Percentiles rank a stretch among this genome's conserved stretches.
Conservation (phyloP, 73 alveolate genomes). For the Tetrahymena malaccensis region DNA sequence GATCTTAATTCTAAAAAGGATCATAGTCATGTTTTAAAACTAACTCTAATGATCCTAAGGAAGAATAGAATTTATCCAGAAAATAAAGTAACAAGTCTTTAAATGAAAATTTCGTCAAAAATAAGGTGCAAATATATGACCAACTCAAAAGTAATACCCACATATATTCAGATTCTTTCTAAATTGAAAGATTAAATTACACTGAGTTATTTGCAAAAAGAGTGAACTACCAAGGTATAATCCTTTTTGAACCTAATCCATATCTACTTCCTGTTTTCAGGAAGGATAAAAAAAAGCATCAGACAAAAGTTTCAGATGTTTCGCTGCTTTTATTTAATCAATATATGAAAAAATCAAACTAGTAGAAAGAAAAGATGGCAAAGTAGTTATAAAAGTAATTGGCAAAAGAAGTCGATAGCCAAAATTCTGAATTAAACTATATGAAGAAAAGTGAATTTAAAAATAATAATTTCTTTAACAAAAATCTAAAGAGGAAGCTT, state of each 20-base stretch:
- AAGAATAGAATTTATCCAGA: neutral
- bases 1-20: neutral
- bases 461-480: neutral
- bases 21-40: neutral
- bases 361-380: neutral
- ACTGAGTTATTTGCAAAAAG: neutral
- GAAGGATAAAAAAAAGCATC: neutral
- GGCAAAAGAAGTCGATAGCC: neutral
- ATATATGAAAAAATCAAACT: neutral
- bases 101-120: neutral
- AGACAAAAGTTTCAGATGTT: neutral
- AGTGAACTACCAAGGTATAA: neutral
- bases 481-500: neutral
- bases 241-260: neutral
- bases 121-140: neutral
- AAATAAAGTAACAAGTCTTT: neutral
- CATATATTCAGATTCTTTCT: neutral
- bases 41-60: neutral
- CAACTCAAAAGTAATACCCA: neutral
- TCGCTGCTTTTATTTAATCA: neutral
- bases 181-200: neutral
- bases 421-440: neutral
- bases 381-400: neutral
- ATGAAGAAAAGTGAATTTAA: neutral
- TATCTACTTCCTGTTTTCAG: neutral